A percentile compares a stretch with the other conserved stretches of the same genome.
phyloP scores from a whole-genome alignment of 495 filamentous ascomycete species.

The Trichocladium uniseriatum region DNA sequence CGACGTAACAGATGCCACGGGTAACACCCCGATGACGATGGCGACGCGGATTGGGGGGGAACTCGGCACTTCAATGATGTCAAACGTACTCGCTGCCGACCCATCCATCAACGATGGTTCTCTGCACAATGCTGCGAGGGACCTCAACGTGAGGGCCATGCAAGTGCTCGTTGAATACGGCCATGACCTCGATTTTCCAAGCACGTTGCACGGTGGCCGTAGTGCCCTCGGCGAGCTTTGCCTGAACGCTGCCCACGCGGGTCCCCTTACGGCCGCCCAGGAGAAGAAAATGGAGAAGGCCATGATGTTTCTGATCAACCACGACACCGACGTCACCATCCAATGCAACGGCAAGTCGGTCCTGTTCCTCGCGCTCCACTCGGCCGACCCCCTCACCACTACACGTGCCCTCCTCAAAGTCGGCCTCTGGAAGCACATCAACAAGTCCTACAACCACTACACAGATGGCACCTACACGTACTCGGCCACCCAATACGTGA shows the following conservation, averaged over 20 bases:
- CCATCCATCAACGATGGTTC: conserved; percentile 41
- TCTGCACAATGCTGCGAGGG: conserved; percentile 40
- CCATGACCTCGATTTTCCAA: conserved; percentile 43
- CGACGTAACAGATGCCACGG: conserved; percentile 32
- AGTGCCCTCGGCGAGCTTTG: conserved; percentile 42
- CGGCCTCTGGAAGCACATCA: conserved; percentile 40
- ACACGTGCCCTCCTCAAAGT: conserved; percentile 36
- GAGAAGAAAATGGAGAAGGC: conserved; percentile 42
- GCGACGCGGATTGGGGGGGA: conserved; percentile 40
- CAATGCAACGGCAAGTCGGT: conserved; percentile 36
- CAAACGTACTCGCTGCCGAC: conserved; percentile 34
- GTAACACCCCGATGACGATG: conserved; percentile 40
- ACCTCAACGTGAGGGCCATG: conserved; percentile 37
- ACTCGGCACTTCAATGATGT: conserved; percentile 36
- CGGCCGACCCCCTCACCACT: conserved; percentile 34
- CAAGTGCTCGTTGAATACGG: conserved; percentile 34
- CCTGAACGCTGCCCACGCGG: conserved; percentile 32
- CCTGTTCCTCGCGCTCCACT: conserved; percentile 37
- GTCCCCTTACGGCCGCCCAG: conserved; percentile 27
- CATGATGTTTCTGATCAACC: conserved; percentile 33
- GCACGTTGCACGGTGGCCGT: conserved; percentile 37
- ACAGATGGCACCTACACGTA: conserved; percentile 35
- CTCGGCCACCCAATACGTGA: conserved; percentile 38
- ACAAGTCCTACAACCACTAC: conserved; percentile 36
- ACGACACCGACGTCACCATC: conserved; percentile 33